Evolutionary conservation across 1,284 basidiomycete genomes (phyloP).

Genomic region (Puccinia triticina): DNA sequence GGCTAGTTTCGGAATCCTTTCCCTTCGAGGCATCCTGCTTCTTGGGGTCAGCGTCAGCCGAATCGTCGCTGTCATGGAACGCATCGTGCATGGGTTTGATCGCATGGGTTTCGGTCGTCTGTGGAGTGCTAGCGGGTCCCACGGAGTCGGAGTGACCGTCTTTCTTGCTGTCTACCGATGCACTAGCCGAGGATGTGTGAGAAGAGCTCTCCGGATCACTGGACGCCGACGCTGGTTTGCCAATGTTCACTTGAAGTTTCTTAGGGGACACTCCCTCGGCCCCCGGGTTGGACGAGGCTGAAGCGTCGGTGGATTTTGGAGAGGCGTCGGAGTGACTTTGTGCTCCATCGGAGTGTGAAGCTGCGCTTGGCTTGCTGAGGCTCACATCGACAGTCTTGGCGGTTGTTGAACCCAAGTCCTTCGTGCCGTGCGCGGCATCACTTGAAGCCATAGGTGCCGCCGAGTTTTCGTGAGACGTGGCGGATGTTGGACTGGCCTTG

Average conservation of each 20-base stretch:
- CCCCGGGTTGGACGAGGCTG: not conserved
- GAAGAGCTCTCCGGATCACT: not conserved
- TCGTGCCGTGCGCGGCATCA: not conserved
- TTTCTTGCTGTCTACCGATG: not conserved
- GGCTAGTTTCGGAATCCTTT: not conserved
- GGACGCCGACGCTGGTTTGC: not conserved
- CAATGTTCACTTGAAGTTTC: constrained; percentile 23
- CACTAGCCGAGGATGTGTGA: not conserved
- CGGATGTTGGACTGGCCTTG: not conserved
- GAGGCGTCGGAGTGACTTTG: not conserved
- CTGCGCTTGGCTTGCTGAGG: not conserved
- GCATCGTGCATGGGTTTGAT: not conserved
- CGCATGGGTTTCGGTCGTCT: not conserved
- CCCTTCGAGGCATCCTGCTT: constrained; percentile 3
- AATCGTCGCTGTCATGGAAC: constrained; percentile 1
- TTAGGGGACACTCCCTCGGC: not conserved
- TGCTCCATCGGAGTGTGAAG: not conserved
- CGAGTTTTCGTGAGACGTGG: not conserved
- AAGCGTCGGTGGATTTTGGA: constrained; percentile 3
- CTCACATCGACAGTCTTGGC: constrained; percentile 1
- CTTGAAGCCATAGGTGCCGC: not conserved
- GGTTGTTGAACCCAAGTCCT: not conserved
- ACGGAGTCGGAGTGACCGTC: not conserved
- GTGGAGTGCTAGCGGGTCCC: not conserved
- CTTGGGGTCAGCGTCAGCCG: not conserved